These are phyloP conservation scores for Blattamonas nauphoetae DNA, from an alignment of 78 protist species.

Conservation along the genomic window DNA sequence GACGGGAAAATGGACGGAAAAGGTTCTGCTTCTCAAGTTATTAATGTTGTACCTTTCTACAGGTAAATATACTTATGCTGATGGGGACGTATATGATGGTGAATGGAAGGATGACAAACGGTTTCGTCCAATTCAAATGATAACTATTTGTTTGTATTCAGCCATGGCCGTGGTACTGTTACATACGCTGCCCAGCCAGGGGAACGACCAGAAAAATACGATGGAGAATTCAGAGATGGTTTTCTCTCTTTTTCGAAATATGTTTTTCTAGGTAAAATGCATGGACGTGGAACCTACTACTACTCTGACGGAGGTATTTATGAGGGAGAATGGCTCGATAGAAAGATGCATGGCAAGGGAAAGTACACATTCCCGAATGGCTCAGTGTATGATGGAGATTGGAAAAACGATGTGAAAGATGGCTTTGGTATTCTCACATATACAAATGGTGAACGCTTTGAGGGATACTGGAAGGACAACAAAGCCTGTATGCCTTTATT, in stretches of 20 bases:
- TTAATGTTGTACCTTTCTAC: background rate
- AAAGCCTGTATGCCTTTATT: background rate
- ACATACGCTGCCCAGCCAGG: slow-evolving; percentile 22
- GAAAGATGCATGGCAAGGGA: slow-evolving; percentile 51
- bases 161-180: slow-evolving; percentile 8
- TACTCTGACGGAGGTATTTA: slow-evolving; percentile 43
- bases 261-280: slow-evolving; percentile 37
- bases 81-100: slow-evolving; percentile 27
- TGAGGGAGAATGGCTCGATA: slow-evolving; percentile 57
- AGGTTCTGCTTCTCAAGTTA: background rate
- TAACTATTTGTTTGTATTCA: background rate
- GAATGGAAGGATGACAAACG: slow-evolving; percentile 28
- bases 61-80: slow-evolving; percentile 19
- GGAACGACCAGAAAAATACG: slow-evolving; percentile 25
- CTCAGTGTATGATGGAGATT: slow-evolving; percentile 40
- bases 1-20: slow-evolving; percentile 39
- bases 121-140: background rate
- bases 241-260: too few relatives aligned
- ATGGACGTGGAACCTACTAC: slow-evolving; percentile 51
- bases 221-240: slow-evolving; percentile 30
- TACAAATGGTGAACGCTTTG: slow-evolving; percentile 46
- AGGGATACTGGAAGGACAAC: slow-evolving; percentile 54
- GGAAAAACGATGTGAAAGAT: slow-evolving; percentile 30
- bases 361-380: slow-evolving; percentile 35
- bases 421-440: slow-evolving; percentile 38